Evolutionary conservation across 1,139 yeast genomes (phyloP).

Genomic region (Lodderomyces elongisporus): DNA sequence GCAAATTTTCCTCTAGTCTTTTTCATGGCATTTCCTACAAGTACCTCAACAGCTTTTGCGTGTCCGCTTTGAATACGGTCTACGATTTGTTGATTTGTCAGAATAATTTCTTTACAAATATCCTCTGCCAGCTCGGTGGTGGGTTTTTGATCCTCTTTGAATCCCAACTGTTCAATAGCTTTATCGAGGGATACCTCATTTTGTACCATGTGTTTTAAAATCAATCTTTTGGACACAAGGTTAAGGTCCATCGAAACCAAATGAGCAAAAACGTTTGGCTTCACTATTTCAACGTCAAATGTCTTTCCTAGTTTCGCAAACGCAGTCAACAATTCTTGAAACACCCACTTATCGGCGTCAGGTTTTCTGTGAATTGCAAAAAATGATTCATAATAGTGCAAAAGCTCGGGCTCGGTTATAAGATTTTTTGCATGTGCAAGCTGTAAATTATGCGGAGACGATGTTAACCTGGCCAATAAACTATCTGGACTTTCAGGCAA

Average conservation of each 20-base stretch:
- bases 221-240: conserved; percentile 59
- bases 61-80: conserved; percentile 54
- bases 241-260: conserved; percentile 24
- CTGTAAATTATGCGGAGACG: conserved; percentile 52
- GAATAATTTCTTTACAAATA: conserved; percentile 51
- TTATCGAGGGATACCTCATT: conserved; percentile 42
- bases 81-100: conserved; percentile 52
- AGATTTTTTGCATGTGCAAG: conserved; percentile 69
- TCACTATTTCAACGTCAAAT: conserved; percentile 33
- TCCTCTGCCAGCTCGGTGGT: conserved; percentile 11
- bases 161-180: conserved; percentile 22
- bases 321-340: conserved; percentile 75
- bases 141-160: not conserved
- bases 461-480: conserved; percentile 44
- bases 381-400: conserved; percentile 49
- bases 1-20: conserved; percentile 63
- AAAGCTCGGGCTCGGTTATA: conserved; percentile 38
- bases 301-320: conserved; percentile 48
- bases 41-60: conserved; percentile 61
- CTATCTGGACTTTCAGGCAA: conserved; percentile 67
- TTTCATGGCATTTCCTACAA: conserved; percentile 85
- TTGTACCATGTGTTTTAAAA: conserved; percentile 56
- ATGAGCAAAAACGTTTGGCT: conserved; percentile 20
- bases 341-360: conserved; percentile 71
- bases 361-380: conserved; percentile 24